phyloP scores from a whole-genome alignment of 2,329 filamentous ascomycete genomes.

The Neophaeococcomyces mojaviensis region DNA sequence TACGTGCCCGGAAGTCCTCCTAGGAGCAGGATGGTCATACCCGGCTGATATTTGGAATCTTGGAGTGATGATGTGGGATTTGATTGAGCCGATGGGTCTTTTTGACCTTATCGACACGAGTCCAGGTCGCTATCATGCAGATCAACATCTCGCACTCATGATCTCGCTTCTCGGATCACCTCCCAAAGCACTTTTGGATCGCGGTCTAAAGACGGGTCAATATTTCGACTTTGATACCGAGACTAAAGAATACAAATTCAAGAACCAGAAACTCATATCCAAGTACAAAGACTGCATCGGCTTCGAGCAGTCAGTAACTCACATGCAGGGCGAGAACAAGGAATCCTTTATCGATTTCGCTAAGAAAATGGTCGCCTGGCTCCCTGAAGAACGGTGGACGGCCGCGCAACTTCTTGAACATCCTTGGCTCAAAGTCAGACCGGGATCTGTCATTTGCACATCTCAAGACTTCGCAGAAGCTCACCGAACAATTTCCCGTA shows the following conservation, averaged over 20 bases:
- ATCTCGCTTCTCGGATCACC: conserved; percentile 36
- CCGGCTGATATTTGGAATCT: conserved; percentile 37
- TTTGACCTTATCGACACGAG: conserved; percentile 31
- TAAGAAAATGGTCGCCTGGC: conserved; percentile 30
- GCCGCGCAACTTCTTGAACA: conserved; percentile 31
- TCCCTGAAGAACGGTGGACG: conserved; percentile 30
- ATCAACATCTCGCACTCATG: conserved; percentile 37
- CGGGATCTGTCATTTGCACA: conserved; percentile 6
- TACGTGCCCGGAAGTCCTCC: conserved; percentile 35
- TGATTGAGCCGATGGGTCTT: conserved; percentile 31
- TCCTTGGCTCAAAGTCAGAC: conserved; percentile 19
- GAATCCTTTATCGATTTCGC: conserved; percentile 29
- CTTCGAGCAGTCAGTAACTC: conserved; percentile 23
- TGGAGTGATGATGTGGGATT: conserved; percentile 34
- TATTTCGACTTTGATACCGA: conserved; percentile 20
- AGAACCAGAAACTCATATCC: conserved; percentile 16
- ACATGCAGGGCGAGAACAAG: conserved; percentile 26
- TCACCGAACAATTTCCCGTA: neutral
- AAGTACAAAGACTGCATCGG: neutral
- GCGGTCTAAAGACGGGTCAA: conserved; percentile 27
- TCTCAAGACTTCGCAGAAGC: conserved; percentile 4
- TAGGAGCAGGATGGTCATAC: conserved; percentile 33
- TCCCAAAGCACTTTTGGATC: conserved; percentile 29
- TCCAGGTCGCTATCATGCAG: conserved; percentile 30
- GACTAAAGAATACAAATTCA: conserved; percentile 16